phyloP scores from a whole-genome alignment of 345 rosid genomes.

The Sisymbrium altissimum region DNA sequence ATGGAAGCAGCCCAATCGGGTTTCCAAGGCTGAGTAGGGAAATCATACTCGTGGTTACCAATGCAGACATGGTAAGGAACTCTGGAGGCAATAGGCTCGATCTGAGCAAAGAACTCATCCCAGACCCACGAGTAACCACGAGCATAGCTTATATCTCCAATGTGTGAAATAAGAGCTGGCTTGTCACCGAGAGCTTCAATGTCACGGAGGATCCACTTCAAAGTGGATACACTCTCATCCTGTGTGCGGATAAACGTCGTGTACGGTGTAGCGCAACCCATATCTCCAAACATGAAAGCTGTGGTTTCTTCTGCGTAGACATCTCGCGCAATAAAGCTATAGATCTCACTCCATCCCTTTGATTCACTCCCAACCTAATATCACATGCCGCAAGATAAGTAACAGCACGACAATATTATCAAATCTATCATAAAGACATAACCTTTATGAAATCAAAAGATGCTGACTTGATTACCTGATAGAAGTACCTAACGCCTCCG shows the following conservation, averaged over 20 bases:
- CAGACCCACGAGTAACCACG: conserved; percentile 91
- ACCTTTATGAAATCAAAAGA: neutral
- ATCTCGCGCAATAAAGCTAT: conserved; percentile 63
- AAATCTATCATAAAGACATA: neutral
- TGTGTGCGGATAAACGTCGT: conserved; percentile 68
- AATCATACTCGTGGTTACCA: conserved; percentile 92
- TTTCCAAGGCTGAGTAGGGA: conserved; percentile 89
- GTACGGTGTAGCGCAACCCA: conserved; percentile 86
- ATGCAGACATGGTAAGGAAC: conserved; percentile 93
- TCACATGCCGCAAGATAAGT: neutral
- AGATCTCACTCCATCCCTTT: conserved; percentile 72
- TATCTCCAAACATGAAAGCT: conserved; percentile 87
- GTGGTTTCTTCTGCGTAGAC: conserved; percentile 50
- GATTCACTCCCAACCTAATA: conserved; percentile 81
- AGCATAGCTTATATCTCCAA: conserved; percentile 95
- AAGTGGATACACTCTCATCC: conserved; percentile 73
- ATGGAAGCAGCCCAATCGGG: conserved; percentile 63
- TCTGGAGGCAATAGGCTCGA: conserved; percentile 77
- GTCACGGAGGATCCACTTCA: conserved; percentile 90
- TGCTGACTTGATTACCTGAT: conserved; percentile 48
- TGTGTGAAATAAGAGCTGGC: conserved; percentile 70
- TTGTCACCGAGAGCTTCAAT: conserved; percentile 69
- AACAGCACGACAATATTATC: neutral
- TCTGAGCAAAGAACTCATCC: conserved; percentile 81
- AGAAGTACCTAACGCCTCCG: conserved; percentile 60